Conservation (phyloP, 2,329 filamentous ascomycete genomes). For the Xylaria sp. region DNA sequence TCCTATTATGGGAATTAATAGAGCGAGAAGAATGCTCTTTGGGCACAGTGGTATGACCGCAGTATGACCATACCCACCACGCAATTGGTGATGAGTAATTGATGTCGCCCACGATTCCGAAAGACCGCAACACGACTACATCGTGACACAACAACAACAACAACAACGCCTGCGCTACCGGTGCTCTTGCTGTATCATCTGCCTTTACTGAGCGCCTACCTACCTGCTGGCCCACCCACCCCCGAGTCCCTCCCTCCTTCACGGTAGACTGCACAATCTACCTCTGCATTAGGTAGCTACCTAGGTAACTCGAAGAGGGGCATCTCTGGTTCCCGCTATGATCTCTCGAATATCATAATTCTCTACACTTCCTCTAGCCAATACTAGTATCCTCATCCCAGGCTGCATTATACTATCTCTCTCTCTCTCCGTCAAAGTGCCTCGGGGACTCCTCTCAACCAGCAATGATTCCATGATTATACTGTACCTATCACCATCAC, state of each 20-base stretch:
- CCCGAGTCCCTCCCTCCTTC: too few species aligned
- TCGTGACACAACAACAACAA: not conserved
- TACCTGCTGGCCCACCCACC: too few species aligned
- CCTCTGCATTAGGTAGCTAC: too few species aligned
- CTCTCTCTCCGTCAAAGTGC: slow-evolving; percentile 8
- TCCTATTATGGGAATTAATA: not conserved
- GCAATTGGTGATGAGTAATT: not conserved
- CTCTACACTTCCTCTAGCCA: not conserved
- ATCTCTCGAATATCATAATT: not conserved
- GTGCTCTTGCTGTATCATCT: too few species aligned
- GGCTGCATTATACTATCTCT: not conserved
- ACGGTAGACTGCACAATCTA: not conserved
- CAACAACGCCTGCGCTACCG: not conserved
- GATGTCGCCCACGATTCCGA: not conserved
- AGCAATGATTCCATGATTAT: slow-evolving; percentile 30
- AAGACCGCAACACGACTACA: not conserved
- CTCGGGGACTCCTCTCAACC: slow-evolving; percentile 11
- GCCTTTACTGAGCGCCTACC: too few species aligned
- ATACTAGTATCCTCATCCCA: slow-evolving; percentile 1
- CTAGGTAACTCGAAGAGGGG: too few species aligned
- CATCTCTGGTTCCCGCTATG: not conserved
- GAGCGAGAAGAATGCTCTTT: not conserved
- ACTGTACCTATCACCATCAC: slow-evolving; percentile 31
- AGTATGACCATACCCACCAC: not conserved
- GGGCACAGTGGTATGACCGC: too few species aligned